phyloP scores from a whole-genome alignment of 345 rosid genomes.

The Hibiscus mutabilis region DNA sequence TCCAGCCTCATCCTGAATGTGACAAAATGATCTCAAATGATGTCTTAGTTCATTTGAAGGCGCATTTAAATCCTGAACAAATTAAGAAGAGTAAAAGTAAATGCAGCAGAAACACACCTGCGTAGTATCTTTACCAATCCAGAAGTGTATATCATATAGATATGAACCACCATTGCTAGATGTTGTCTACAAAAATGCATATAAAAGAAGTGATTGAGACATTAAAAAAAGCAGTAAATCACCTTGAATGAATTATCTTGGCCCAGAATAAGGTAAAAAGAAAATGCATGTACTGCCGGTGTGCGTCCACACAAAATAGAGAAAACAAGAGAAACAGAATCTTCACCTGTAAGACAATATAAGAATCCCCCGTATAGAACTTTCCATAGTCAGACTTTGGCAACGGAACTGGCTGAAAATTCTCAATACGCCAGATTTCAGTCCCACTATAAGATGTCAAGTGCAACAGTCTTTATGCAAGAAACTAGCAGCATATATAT shows the following conservation, averaged over 20 bases:
- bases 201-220: constrained; percentile 2
- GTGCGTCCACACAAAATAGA: not conserved
- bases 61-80: constrained; percentile 2
- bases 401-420: constrained; percentile 79
- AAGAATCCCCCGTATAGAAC: constrained; percentile 91
- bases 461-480: constrained; percentile 27
- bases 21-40: constrained; percentile 9
- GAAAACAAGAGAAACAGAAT: not conserved
- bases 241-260: constrained; percentile 11
- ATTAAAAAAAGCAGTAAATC: constrained; percentile 8
- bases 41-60: constrained; percentile 10
- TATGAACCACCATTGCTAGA: constrained; percentile 79
- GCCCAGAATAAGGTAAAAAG: constrained; percentile 1
- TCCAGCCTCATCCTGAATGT: constrained; percentile 92
- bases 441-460: constrained; percentile 75
- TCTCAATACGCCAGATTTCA: constrained; percentile 97
- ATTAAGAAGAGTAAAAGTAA: constrained; percentile 1
- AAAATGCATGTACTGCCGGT: not conserved
- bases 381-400: constrained; percentile 91
- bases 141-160: constrained; percentile 83
- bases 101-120: constrained; percentile 47
- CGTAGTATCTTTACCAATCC: constrained; percentile 97
- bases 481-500: not conserved
- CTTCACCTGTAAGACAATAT: constrained; percentile 85
- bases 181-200: constrained; percentile 48